These are phyloP conservation scores for Cryphonectria naterciae DNA, from an alignment of 2,329 filamentous ascomycete species.

Conservation along the genomic window DNA sequence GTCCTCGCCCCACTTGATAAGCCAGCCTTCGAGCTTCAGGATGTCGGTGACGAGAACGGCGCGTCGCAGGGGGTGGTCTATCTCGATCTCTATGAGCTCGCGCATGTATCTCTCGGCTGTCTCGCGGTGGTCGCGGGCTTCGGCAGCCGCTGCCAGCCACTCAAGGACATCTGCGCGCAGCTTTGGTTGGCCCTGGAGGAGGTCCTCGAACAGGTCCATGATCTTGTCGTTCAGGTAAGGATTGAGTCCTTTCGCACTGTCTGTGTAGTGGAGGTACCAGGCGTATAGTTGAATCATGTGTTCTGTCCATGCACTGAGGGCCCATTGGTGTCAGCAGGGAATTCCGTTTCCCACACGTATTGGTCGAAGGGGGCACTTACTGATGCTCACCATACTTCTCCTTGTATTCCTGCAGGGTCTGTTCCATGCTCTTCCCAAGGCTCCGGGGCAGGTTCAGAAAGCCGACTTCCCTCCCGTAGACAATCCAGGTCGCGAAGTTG, in stretches of 20 bases:
- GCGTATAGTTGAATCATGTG: constrained; percentile 16
- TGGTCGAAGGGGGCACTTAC: background rate
- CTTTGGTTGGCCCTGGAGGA: background rate
- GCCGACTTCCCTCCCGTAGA: constrained; percentile 13
- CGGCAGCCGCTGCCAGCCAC: constrained; percentile 14
- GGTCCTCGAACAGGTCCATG: constrained; percentile 5
- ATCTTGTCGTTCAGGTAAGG: constrained; percentile 16
- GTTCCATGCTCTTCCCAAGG: constrained; percentile 9
- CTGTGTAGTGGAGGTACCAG: constrained; percentile 17
- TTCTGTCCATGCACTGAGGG: constrained; percentile 12
- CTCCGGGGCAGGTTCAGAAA: constrained; percentile 11
- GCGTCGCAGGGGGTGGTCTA: background rate
- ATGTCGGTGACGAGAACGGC: background rate
- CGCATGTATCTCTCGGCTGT: constrained; percentile 20
- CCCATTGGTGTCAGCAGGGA: background rate
- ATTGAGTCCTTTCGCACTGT: constrained; percentile 3
- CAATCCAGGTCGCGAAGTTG: constrained; percentile 16
- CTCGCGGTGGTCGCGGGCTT: constrained; percentile 9
- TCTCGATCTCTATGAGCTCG: constrained; percentile 10
- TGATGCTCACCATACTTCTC: constrained; percentile 10
- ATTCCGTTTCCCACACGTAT: background rate
- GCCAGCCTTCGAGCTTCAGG: constrained; percentile 19
- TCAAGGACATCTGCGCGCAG: constrained; percentile 1
- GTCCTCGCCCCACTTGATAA: constrained; percentile 6
- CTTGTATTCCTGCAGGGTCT: constrained; percentile 1